Conservation (phyloP, 306 rosid genomes). For the Delonix regia region DNA sequence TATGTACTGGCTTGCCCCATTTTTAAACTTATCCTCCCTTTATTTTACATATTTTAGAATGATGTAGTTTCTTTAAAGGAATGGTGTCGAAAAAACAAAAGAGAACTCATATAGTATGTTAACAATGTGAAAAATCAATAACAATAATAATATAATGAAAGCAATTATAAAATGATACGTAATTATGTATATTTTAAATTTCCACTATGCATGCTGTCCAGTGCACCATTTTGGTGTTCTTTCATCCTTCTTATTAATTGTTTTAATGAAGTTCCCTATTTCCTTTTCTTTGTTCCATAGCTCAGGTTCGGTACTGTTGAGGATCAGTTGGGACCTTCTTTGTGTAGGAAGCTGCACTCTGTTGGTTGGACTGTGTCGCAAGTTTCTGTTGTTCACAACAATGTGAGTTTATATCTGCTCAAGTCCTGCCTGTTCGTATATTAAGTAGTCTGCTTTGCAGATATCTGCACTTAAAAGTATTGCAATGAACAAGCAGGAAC, state of each 20-base stretch:
- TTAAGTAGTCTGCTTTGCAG: conserved; percentile 24
- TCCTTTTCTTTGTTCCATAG: conserved; percentile 76
- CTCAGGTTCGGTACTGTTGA: conserved; percentile 96
- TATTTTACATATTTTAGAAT: background rate
- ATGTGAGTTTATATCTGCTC: conserved; percentile 62
- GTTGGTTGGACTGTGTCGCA: conserved; percentile 84
- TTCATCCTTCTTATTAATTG: conserved; percentile 32
- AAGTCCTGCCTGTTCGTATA: conserved; percentile 19
- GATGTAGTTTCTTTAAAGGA: background rate
- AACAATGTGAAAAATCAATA: background rate
- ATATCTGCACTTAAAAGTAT: conserved; percentile 14
- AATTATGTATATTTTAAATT: background rate
- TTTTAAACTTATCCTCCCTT: conserved; percentile 12
- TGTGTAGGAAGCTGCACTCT: conserved; percentile 74
- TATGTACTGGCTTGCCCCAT: conserved; percentile 15
- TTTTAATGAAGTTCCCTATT: conserved; percentile 53
- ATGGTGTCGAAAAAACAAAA: background rate
- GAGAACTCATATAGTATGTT: background rate
- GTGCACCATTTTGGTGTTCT: conserved; percentile 26
- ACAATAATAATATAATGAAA: conserved; percentile 12
- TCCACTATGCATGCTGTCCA: conserved; percentile 19
- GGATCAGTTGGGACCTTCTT: conserved; percentile 79
- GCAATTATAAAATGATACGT: conserved; percentile 23
- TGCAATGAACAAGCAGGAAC: background rate
- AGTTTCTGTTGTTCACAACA: conserved; percentile 70